Evolutionary conservation across 176 grass and related monocot genomes (phyloP).

Genomic region (Cenchrus purpureus): DNA sequence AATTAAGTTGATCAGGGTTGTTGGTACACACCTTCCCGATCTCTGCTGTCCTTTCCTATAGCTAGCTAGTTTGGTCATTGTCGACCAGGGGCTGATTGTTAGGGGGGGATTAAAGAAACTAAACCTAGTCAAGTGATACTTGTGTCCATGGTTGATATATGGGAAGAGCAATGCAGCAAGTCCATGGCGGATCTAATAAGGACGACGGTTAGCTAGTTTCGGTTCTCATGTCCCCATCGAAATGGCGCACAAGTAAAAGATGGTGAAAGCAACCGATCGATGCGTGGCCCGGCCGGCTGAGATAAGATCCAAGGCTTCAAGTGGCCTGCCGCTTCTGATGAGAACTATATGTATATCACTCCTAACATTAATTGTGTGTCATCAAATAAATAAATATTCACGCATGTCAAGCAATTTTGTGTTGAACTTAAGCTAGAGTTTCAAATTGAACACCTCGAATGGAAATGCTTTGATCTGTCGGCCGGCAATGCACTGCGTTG

Average conservation of each 20-base stretch:
- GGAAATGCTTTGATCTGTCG: too few species aligned
- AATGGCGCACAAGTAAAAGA: constrained; percentile 25
- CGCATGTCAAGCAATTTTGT: too few species aligned
- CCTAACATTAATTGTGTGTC: too few species aligned
- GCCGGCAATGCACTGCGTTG: too few species aligned
- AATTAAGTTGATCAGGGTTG: neutral
- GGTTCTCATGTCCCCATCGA: constrained; percentile 25
- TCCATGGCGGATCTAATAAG: neutral
- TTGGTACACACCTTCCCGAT: neutral
- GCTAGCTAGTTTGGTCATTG: constrained; percentile 5
- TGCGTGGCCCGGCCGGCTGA: neutral
- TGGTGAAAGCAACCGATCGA: constrained; percentile 13
- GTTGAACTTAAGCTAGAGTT: too few species aligned
- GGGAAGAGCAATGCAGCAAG: too few species aligned
- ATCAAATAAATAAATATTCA: too few species aligned
- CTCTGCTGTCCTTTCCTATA: neutral
- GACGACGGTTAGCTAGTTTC: neutral
- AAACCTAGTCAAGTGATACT: constrained; percentile 39
- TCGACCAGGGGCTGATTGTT: neutral
- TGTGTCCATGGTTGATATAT: constrained; percentile 6
- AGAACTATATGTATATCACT: too few species aligned
- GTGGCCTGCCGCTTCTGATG: too few species aligned
- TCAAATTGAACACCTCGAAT: too few species aligned
- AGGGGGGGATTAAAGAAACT: neutral
- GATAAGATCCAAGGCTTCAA: neutral